These are phyloP conservation scores for Fusarium nisikadoi DNA, from an alignment of 2,329 filamentous ascomycete species.

Conservation along the genomic window DNA sequence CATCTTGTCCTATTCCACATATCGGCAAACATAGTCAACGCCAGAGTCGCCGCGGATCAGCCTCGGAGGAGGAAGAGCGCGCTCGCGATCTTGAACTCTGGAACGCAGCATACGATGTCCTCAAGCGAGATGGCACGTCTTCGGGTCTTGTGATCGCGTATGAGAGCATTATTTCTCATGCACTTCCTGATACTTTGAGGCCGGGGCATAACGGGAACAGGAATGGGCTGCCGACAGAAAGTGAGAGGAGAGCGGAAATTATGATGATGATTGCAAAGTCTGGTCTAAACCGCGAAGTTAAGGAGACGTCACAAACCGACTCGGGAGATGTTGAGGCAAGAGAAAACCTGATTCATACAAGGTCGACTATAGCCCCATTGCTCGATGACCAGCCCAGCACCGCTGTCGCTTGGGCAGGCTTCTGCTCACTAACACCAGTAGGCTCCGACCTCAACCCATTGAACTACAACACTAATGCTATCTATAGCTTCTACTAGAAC, in stretches of 20 bases:
- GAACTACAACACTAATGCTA: background rate
- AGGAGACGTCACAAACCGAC: conserved; percentile 38
- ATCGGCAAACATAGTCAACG: conserved; percentile 26
- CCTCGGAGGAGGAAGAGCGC: conserved; percentile 25
- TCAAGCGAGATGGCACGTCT: conserved; percentile 46
- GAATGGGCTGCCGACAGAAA: conserved; percentile 34
- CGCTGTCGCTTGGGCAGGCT: conserved; percentile 50
- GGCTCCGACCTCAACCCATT: background rate
- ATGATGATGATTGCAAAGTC: conserved; percentile 46
- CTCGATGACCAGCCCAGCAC: conserved; percentile 44
- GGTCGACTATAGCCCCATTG: conserved; percentile 42
- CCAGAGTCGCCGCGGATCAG: conserved; percentile 19
- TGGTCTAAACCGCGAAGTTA: conserved; percentile 46
- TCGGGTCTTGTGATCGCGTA: conserved; percentile 49
- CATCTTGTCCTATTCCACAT: conserved; percentile 22
- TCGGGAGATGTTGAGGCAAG: conserved; percentile 45
- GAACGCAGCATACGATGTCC: conserved; percentile 49
- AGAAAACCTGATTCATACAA: conserved; percentile 43
- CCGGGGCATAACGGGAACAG: conserved; percentile 43
- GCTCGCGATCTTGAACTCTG: conserved; percentile 47
- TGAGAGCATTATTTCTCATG: conserved; percentile 51
- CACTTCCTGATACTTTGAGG: conserved; percentile 49
- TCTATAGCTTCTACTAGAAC: conserved; percentile 49
- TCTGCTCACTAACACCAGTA: conserved; percentile 53
- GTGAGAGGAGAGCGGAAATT: conserved; percentile 44